Evolutionary conservation across 192 early-diverging fungal genomes (phyloP), one percentile per base, ranked within the genome.

Genomic region (Podila horticola): DNA sequence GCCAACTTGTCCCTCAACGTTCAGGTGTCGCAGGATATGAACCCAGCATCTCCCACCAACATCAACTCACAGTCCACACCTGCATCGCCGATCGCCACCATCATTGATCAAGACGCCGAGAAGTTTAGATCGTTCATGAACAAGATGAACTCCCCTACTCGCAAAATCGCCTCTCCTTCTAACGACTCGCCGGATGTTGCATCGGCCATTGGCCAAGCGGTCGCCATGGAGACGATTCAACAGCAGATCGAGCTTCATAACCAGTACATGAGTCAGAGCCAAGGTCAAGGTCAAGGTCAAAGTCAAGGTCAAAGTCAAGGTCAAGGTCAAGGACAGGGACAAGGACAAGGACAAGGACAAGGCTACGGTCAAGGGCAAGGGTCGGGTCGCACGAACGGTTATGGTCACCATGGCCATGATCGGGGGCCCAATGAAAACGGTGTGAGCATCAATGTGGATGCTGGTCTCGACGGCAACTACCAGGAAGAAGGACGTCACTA

Each of bases 141-240:
- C 71, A 81, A 73, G 28, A 31, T 73, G 26, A 50, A 38, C 55
- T 68, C 45, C 48, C 57, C 70, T 8, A 65, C 34, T 5, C 77
- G 71, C 22, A 67, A 45, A 33, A 69, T 69, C 24, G 52, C 71
- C 10, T 72, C 70, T 41, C 59, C 76, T 1, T 70, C 76, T 13
- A 79, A 33, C 10, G 69, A 72, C 22, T 13, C 29, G 3, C 51
- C 52, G 2, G 76, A 68, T 31, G 49, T 58, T 13, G 76, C 76
- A 0, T 13, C 69, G 12, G 76, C 76, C 17, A 49, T 79, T 15
- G 76, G 76, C 8, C 76, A 79, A 33, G 76, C 76, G 26, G 76
- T 79, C 13, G 76, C 76, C 19, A 79, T 79, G 70, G 76, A 79
- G 51, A 79, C 66, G 9, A 79, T 79, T 30, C 76, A 79, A 36